Conservation (phyloP, 306 rosid species). For the Biancaea sappan region DNA sequence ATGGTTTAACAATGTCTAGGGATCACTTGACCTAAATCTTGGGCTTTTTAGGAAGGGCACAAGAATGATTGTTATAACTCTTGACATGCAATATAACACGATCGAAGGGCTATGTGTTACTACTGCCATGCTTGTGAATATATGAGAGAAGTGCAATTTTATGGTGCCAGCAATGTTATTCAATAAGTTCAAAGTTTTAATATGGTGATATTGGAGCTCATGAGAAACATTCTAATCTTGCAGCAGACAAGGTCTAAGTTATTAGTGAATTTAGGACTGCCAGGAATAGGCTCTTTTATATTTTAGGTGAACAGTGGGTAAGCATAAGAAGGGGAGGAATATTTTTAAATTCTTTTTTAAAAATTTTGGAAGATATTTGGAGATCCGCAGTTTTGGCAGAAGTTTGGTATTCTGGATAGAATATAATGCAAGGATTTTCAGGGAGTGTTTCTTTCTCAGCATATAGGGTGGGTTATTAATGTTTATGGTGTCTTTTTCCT, state of each 20-base stretch:
- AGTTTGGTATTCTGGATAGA: neutral
- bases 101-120: neutral
- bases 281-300: slow-evolving; percentile 24
- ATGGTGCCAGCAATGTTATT: neutral
- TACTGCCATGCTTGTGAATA: neutral
- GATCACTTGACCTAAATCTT: neutral
- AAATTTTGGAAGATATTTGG: neutral
- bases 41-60: neutral
- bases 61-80: neutral
- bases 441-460: slow-evolving; percentile 1
- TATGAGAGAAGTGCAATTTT: neutral
- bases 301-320: slow-evolving; percentile 7
- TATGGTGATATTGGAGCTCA: neutral
- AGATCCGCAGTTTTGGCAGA: neutral
- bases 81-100: too few species aligned
- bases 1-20: neutral
- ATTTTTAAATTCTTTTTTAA: neutral
- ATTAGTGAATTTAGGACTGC: slow-evolving; percentile 9
- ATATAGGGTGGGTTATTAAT: neutral
- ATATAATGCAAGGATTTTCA: neutral
- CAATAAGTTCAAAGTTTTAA: neutral
- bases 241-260: neutral
- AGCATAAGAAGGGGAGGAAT: slow-evolving; percentile 13
- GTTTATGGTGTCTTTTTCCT: neutral
- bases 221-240: neutral